Conservation (phyloP, 306 rosid genomes). For the Acacia melanoxylon region DNA sequence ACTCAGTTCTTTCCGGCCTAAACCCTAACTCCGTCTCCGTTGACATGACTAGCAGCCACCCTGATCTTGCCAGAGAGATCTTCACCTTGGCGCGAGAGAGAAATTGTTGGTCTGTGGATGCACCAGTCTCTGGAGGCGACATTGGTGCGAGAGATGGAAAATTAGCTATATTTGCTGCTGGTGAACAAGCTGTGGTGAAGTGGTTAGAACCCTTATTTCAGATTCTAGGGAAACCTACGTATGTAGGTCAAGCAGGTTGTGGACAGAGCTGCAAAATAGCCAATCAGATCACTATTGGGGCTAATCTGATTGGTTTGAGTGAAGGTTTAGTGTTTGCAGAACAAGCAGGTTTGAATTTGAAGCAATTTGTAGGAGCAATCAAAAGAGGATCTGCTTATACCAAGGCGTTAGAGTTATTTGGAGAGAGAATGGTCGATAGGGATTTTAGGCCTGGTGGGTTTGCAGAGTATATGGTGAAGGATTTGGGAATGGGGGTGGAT, state of each 20-base stretch:
- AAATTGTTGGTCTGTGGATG: constrained; percentile 70
- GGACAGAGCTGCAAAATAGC: constrained; percentile 89
- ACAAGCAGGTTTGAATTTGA: constrained; percentile 58
- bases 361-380: constrained; percentile 56
- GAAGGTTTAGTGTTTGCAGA: constrained; percentile 83
- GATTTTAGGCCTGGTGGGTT: constrained; percentile 75
- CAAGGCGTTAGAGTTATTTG: constrained; percentile 65
- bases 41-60: constrained; percentile 79
- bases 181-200: constrained; percentile 52
- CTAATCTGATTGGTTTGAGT: constrained; percentile 64
- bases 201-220: constrained; percentile 63
- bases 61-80: constrained; percentile 65
- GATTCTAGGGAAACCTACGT: constrained; percentile 53
- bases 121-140: constrained; percentile 87
- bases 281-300: constrained; percentile 64
- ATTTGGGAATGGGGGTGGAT: constrained; percentile 83
- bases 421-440: constrained; percentile 62
- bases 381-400: constrained; percentile 64
- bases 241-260: constrained; percentile 62
- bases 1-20: constrained; percentile 49
- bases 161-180: constrained; percentile 71
- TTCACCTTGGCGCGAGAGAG: constrained; percentile 40
- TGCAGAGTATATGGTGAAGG: constrained; percentile 80
- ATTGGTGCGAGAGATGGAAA: constrained; percentile 82
- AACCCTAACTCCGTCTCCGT: constrained; percentile 53